Base-by-base conservation (phyloP, 1,139 yeast species). In the Saccharomyces hybrid region DNA sequence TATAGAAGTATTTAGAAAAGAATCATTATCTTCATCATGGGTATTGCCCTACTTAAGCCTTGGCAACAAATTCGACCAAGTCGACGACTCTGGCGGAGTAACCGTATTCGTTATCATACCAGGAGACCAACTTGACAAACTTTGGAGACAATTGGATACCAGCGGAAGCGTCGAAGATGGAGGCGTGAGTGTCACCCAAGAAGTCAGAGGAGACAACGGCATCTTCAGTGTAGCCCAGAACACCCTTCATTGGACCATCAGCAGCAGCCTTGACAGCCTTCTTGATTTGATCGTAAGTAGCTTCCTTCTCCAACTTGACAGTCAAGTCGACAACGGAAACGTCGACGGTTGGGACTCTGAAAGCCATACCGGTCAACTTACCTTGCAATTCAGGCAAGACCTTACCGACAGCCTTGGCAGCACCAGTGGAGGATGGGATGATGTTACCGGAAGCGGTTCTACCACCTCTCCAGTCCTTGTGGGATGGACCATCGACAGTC, bases 401-500 rank as follows among this genome's bases (percentile, higher is more conserved):
- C 78, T 86, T 86, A 78, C 93, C 93, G 67, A 86, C 95, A 69
- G 93, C 93, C 82, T 86, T 86, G 67, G 95, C 95, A 67, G 95
- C 95, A 83, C 95, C 95, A 59, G 95, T 86, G 62, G 93, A 84
- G 53, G 93, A 85, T 76, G 95, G 95, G 70, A 86, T 86, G 71
- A 86, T 86, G 85, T 86, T 86, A 73, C 88, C 93, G 62, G 90
- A 84, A 72, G 95, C 95, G 69, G 93, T 86, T 82, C 95, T 83
- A 75, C 95, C 95, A 77, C 93, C 93, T 85, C 95, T 85, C 95
- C 95, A 86, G 80, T 86, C 95, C 81, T 86, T 86, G 82, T 85
- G 90, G 75, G 95, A 86, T 73, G 95, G 91, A 81, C 95, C 95
- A 75, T 86, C 95, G 64, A 86, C 95, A 60, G 93, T 85, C 82